Base-by-base conservation (phyloP, 2,329 filamentous ascomycete species). In the Penicillium brasilianum region DNA sequence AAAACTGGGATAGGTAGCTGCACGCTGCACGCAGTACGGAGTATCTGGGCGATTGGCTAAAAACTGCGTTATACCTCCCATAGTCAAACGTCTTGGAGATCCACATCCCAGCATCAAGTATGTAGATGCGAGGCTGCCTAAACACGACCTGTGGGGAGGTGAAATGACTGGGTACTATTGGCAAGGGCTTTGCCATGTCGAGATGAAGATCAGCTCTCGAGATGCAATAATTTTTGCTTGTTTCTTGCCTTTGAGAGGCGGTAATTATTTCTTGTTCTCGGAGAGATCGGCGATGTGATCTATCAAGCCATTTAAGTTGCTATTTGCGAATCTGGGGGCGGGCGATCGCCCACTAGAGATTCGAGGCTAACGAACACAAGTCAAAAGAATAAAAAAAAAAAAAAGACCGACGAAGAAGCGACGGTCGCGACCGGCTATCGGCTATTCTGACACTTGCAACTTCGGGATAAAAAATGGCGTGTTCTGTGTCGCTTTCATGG, bases 201-300 rank as follows among this genome's bases (percentile, higher is more conserved):
- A 53, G 41, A 61, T 61, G 58, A 46, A 48, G 59, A 61, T 61
- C 55, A 37, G 36, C 57, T 28, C 30, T 11, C 52, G 18, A 16
- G 22, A 37, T 36, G 43, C 59, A 58, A 49, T 22, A 43, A 48
- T n/a, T 30, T 28, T 50, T 50, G 28, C 43, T 18, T n/a, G n/a
- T n/a, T 50, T 46, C 50, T 61, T 61, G 55, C 56, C 53, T 52
- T 41, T 52, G 36, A 13, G 22, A 30, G 44, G 37, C 37, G 41
- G 25, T 9, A 39, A 20, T 18, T 25, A 3, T 37, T 11, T 36
- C 30, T 48, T 9, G 28, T 25, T 49, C 36, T 46, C 37, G 32
- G 46, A 37, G 50, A 36, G 60, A 59, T 56, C 60, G 56, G 32
- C 56, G 43, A 61, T 51, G 14, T 62, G 60, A 62, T 58, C 36